phyloP scores from a whole-genome alignment of 2,329 filamentous ascomycete genomes.

The Lasiodiplodia gonubiensis region DNA sequence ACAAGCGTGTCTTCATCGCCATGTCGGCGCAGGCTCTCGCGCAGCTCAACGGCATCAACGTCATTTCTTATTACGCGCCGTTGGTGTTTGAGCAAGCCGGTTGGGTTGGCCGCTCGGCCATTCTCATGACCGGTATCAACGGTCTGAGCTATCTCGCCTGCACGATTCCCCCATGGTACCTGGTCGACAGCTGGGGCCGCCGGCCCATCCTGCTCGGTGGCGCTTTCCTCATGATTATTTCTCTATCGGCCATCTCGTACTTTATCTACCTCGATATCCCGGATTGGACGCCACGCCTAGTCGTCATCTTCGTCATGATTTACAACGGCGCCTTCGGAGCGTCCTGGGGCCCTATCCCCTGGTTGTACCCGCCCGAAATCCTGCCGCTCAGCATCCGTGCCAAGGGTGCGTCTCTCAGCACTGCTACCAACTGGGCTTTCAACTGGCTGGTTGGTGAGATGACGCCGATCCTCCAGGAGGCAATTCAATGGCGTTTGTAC shows the following conservation, averaged over 20 bases:
- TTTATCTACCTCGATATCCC: constrained; percentile 86
- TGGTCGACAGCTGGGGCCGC: constrained; percentile 90
- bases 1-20: constrained; percentile 92
- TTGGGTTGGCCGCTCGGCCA: constrained; percentile 88
- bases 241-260: constrained; percentile 89
- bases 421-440: constrained; percentile 96
- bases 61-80: constrained; percentile 98
- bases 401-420: constrained; percentile 95
- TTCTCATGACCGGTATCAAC: constrained; percentile 98
- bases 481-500: constrained; percentile 92
- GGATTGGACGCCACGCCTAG: constrained; percentile 75
- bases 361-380: constrained; percentile 99
- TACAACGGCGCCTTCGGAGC: constrained; percentile 98
- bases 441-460: constrained; percentile 97
- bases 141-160: constrained; percentile 88
- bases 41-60: constrained; percentile 98
- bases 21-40: constrained; percentile 97
- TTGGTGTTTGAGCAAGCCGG: constrained; percentile 96
- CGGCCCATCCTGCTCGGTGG: constrained; percentile 88
- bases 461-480: constrained; percentile 90
- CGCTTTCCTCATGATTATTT: constrained; percentile 85
- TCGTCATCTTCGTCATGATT: constrained; percentile 95
- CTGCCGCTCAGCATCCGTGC: constrained; percentile 94
- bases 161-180: constrained; percentile 95
- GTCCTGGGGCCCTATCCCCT: constrained; percentile 97